Evolutionary conservation across 331 rosid genomes (phyloP).

Genomic region (Saraca asoca): DNA sequence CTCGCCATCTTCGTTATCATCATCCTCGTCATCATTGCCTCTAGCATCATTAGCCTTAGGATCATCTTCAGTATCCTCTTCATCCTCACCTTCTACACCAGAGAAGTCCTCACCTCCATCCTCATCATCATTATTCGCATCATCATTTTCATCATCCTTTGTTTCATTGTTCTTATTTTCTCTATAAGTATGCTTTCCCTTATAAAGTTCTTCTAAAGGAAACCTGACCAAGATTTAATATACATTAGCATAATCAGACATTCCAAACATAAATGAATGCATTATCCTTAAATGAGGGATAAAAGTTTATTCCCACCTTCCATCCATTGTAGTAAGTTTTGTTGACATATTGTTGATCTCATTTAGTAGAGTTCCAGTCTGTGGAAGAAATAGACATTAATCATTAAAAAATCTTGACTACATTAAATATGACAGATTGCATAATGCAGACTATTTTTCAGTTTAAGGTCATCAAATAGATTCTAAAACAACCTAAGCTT

Average conservation of each 20-base stretch:
- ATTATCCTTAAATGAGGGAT: constrained; percentile 15
- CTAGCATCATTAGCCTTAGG: constrained; percentile 68
- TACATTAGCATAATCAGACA: constrained; percentile 12
- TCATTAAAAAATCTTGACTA: constrained; percentile 1
- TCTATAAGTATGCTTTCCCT: constrained; percentile 36
- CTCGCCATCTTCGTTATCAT: too few species aligned
- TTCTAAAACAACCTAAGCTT: not conserved
- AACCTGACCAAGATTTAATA: constrained; percentile 50
- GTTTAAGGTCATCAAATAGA: constrained; percentile 24
- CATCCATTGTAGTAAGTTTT: constrained; percentile 44
- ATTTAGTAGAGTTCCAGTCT: constrained; percentile 55
- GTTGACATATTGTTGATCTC: constrained; percentile 35
- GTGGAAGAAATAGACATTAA: constrained; percentile 33
- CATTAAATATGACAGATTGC: not conserved
- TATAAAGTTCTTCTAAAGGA: constrained; percentile 59
- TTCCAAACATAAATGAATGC: not conserved
- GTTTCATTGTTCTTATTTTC: constrained; percentile 73
- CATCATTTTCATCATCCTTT: too few species aligned
- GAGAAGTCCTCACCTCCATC: constrained; percentile 65
- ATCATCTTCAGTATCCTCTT: constrained; percentile 71
- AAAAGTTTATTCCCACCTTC: constrained; percentile 47
- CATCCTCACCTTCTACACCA: constrained; percentile 71
- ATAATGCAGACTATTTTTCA: constrained; percentile 5
- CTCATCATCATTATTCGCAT: constrained; percentile 57
- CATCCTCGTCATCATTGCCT: too few species aligned